Conservation (phyloP, 495 filamentous ascomycete genomes). For the Neurospora sp. region DNA sequence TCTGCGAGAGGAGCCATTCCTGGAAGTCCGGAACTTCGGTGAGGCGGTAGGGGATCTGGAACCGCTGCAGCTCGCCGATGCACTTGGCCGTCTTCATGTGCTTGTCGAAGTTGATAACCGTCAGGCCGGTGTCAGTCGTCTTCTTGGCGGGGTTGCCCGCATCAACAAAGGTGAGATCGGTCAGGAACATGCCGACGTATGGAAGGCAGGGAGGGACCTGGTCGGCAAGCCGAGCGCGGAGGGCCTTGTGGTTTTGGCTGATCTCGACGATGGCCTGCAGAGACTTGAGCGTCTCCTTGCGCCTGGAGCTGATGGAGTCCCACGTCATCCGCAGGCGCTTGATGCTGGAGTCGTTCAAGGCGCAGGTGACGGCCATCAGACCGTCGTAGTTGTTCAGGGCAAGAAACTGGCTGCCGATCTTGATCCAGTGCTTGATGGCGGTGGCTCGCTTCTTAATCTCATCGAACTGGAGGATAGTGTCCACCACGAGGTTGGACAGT, state of each 20-base stretch:
- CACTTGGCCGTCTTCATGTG: conserved; percentile 89
- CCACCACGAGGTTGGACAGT: conserved; percentile 86
- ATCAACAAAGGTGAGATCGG: conserved; percentile 79
- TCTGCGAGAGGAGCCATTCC: conserved; percentile 82
- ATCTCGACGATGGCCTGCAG: conserved; percentile 78
- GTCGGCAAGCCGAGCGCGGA: conserved; percentile 76
- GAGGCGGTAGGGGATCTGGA: conserved; percentile 91
- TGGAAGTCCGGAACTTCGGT: conserved; percentile 81
- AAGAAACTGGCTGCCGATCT: conserved; percentile 79
- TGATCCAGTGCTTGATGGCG: conserved; percentile 97
- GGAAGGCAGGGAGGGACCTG: conserved; percentile 89
- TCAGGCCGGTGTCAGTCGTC: conserved; percentile 38
- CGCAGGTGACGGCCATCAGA: conserved; percentile 93
- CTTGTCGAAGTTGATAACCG: conserved; percentile 97
- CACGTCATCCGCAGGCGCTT: conserved; percentile 85
- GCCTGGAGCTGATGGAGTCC: conserved; percentile 81
- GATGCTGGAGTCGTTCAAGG: conserved; percentile 83
- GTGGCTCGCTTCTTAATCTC: conserved; percentile 85
- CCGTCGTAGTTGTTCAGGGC: conserved; percentile 94
- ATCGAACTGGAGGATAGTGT: conserved; percentile 76
- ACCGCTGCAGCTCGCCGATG: conserved; percentile 90
- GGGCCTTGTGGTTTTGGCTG: conserved; percentile 82
- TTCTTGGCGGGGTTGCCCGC: conserved; percentile 80
- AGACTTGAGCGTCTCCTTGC: conserved; percentile 64
- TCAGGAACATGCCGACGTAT: conserved; percentile 94